phyloP scores from a whole-genome alignment of 2,329 filamentous ascomycete genomes.

The Daldinia sp. region DNA sequence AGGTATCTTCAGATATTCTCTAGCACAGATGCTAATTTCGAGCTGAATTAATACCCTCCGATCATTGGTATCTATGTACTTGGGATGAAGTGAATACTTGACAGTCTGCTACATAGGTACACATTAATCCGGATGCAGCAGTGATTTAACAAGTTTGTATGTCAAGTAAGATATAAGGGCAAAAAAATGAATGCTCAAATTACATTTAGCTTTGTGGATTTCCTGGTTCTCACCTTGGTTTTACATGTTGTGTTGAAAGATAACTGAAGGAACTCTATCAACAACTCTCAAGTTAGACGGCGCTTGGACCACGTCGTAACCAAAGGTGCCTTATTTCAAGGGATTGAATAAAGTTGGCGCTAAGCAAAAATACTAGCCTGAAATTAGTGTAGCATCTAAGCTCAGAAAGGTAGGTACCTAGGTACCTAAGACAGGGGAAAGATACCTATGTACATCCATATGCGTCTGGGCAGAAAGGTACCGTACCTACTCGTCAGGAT shows the following conservation, averaged over 20 bases:
- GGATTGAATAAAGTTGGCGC: not conserved
- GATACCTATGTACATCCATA: too few species aligned
- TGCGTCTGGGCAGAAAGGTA: not conserved
- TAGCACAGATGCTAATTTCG: slow-evolving; percentile 13
- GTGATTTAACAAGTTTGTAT: not conserved
- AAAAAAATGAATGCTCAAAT: too few species aligned
- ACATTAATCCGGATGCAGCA: not conserved
- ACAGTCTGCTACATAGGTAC: not conserved
- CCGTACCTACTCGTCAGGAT: too few species aligned
- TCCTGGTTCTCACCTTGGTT: too few species aligned
- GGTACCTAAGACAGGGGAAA: not conserved
- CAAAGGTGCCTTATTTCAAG: too few species aligned
- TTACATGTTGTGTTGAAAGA: too few species aligned
- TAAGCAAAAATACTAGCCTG: slow-evolving; percentile 10
- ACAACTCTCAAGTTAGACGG: too few species aligned
- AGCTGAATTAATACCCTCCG: not conserved
- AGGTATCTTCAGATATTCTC: slow-evolving; percentile 21
- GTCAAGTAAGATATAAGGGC: too few species aligned
- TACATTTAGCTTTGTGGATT: too few species aligned
- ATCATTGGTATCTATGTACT: not conserved
- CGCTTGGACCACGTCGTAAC: not conserved
- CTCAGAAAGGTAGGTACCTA: not conserved
- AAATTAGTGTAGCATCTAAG: slow-evolving; percentile 11
- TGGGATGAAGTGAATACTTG: not conserved
- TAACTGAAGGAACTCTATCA: too few species aligned